Base-by-base conservation (phyloP, 2,329 filamentous ascomycete genomes). In the Alternaria conjuncta region DNA sequence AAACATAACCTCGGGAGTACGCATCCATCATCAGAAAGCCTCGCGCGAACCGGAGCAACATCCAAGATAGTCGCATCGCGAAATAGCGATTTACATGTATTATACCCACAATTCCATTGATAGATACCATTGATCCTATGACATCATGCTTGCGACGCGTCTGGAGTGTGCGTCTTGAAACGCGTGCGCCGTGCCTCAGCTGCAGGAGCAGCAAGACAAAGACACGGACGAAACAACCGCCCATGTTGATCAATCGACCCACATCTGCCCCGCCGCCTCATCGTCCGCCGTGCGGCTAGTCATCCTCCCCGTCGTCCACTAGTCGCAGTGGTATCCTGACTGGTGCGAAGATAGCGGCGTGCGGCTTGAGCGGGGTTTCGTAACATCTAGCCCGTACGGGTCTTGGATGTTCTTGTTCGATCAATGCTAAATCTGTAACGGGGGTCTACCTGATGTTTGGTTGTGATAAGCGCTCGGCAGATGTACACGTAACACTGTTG, bases 401-500 rank as follows among this genome's bases (percentile, higher is more conserved):
- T 25, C 20, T 18, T 36, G 41, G 56, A n/a, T 43, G 46, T 44
- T 53, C 25, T 44, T 32, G 49, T 21, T 53, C 49, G 20, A 23
- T 25, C n/a, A 25, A 53, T 23, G 49, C 49, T 53, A 53, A 53
- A 53, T 41, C 10, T 53, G 46, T 36, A 58, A 59, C 60, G 36
- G 32, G 36, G 25, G 20, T 21, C 32, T 51, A 23, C 20, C 30
- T 53, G 49, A n/a, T 51, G 28, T 56, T 23, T 32, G 43, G 30
- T 43, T 32, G 23, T 54, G 55, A 49, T 59, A 43, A 53, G 60
- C 56, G 49, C 55, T 62, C 43, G 60, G 60, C 60, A 41, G 25
- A 47, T 57, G 55, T 30, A 62, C 60, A 57, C 60, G 60, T 59
- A 62, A 62, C 43, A 54, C 49, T 53, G 57, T 46, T 26, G 30